Percentiles rank a stretch among this genome's conserved stretches.
These are phyloP conservation scores for Leonotis leonurus DNA, from an alignment of 257 asterid species.

Conservation along the genomic window DNA sequence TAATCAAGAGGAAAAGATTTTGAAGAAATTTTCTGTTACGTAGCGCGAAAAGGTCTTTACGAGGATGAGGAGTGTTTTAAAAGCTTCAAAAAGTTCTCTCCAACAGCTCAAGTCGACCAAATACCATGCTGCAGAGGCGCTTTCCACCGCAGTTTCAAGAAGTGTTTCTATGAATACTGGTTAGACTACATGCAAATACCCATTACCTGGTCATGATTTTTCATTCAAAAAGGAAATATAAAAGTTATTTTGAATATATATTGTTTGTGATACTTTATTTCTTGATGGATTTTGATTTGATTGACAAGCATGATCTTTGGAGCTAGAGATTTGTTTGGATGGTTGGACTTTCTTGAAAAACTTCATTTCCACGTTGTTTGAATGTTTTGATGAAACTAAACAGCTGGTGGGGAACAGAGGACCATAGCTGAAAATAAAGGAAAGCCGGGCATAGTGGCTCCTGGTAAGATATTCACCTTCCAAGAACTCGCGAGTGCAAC, in stretches of 20 bases:
- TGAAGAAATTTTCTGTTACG: not conserved
- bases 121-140: conserved; percentile 35
- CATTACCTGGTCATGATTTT: not conserved
- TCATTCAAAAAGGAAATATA: not conserved
- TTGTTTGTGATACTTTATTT: not conserved
- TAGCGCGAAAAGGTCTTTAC: conserved; percentile 23
- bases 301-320: not conserved
- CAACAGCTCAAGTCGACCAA: conserved; percentile 27
- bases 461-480: conserved; percentile 72
- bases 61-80: conserved; percentile 48
- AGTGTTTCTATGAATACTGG: conserved; percentile 63
- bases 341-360: not conserved
- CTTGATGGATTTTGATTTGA: not conserved
- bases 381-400: not conserved
- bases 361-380: not conserved
- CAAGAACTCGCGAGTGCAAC: conserved; percentile 74
- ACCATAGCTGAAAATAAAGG: conserved; percentile 39
- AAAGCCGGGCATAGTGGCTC: conserved; percentile 37
- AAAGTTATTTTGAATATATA: not conserved
- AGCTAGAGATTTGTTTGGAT: not conserved
- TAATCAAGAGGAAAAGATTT: not conserved
- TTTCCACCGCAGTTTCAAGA: conserved; percentile 36
- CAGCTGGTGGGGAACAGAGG: conserved; percentile 51
- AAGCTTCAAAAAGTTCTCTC: conserved; percentile 49
- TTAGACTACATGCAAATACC: conserved; percentile 20